A percentile compares a stretch with the other conserved stretches of the same genome.
Conservation (phyloP, 108 stramenopile species). For the Nitzschia sp. region DNA sequence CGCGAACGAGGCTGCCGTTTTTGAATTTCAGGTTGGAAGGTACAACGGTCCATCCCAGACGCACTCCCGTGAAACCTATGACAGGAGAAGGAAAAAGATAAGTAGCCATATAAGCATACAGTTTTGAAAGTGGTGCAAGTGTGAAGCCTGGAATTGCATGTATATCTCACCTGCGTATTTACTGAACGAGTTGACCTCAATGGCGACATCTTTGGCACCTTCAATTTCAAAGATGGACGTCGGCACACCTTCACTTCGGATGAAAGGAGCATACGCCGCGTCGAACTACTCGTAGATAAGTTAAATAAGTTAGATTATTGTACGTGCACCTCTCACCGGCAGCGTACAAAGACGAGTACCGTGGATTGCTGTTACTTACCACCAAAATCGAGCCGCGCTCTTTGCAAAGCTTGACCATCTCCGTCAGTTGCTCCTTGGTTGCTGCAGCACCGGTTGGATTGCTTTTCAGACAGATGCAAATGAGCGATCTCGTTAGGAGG, state of each 20-base stretch:
- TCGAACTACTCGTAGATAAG: constrained; percentile 57
- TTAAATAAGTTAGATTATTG: neutral
- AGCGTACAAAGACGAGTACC: too few species aligned
- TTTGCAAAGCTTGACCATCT: constrained; percentile 87
- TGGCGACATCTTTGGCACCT: constrained; percentile 91
- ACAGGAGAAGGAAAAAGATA: too few species aligned
- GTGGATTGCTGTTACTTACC: neutral
- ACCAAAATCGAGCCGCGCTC: constrained; percentile 91
- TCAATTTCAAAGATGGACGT: constrained; percentile 97
- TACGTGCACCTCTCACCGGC: neutral
- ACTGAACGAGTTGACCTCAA: constrained; percentile 92
- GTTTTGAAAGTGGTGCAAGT: too few species aligned
- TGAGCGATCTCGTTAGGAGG: too few species aligned
- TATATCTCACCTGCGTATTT: constrained; percentile 98
- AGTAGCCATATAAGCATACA: too few species aligned
- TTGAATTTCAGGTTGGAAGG: constrained; percentile 85
- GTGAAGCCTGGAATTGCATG: too few species aligned
- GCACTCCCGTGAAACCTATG: constrained; percentile 98
- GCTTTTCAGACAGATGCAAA: constrained; percentile 32
- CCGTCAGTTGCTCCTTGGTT: constrained; percentile 87
- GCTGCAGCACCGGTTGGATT: constrained; percentile 98
- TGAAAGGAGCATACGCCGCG: constrained; percentile 98
- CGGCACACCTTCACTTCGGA: constrained; percentile 88
- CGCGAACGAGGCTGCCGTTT: constrained; percentile 84
- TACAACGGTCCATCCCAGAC: constrained; percentile 96